These are phyloP conservation scores for Aaosphaeria arxii DNA, from an alignment of 2,329 filamentous ascomycete species.

Conservation along the genomic window DNA sequence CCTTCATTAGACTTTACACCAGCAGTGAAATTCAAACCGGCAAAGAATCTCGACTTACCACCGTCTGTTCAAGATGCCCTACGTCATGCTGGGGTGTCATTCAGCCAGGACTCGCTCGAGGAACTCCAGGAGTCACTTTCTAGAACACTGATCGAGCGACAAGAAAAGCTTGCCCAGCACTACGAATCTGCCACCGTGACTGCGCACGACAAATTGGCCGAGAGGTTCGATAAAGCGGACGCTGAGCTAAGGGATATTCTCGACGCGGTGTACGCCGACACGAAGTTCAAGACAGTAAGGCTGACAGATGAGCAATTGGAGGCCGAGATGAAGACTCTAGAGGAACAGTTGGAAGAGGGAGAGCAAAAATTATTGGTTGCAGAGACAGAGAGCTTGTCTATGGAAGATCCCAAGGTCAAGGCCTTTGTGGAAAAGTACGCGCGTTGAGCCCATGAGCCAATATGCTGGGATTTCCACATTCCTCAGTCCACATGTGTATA, in stretches of 20 bases:
- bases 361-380: conserved; percentile 38
- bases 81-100: conserved; percentile 28
- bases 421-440: conserved; percentile 32
- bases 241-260: conserved; percentile 35
- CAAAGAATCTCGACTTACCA: conserved; percentile 25
- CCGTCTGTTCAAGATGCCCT: conserved; percentile 32
- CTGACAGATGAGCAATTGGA: conserved; percentile 24
- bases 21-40: conserved; percentile 25
- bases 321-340: conserved; percentile 32
- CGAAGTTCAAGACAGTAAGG: conserved; percentile 24
- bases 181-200: conserved; percentile 27
- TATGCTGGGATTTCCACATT: too few relatives aligned
- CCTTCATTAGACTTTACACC: conserved; percentile 24
- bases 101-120: conserved; percentile 25
- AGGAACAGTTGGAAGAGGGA: conserved; percentile 34
- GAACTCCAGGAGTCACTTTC: conserved; percentile 25
- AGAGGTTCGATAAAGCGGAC: conserved; percentile 36
- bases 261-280: conserved; percentile 37
- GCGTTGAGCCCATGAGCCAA: not conserved
- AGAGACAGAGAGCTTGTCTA: conserved; percentile 28
- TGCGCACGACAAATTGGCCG: conserved; percentile 31
- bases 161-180: conserved; percentile 33
- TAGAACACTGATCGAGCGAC: conserved; percentile 27
- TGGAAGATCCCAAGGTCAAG: conserved; percentile 27
- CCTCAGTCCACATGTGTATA: too few relatives aligned